Evolutionary conservation across 257 asterid species (phyloP).

Genomic region (Lycium barbarum): DNA sequence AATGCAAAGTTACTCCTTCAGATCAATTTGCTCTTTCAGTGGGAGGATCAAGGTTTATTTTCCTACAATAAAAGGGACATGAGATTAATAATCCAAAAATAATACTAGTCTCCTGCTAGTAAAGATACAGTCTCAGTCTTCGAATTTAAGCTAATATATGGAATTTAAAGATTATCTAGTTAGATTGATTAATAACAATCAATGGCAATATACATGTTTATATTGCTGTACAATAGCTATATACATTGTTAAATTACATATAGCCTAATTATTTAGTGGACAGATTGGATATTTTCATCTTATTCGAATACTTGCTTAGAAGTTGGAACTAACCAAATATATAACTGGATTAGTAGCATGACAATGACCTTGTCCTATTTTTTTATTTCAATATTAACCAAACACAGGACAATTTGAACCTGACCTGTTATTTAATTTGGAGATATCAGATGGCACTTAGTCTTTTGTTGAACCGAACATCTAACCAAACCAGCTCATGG

Average conservation of each 20-base stretch:
- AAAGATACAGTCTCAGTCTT: not conserved
- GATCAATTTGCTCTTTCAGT: too few relatives aligned
- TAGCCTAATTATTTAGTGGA: not conserved
- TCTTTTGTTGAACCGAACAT: not conserved
- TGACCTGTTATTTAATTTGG: not conserved
- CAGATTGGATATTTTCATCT: not conserved
- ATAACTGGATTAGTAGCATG: not conserved
- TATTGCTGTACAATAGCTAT: not conserved
- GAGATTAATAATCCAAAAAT: not conserved
- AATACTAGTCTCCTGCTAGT: not conserved
- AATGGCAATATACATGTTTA: not conserved
- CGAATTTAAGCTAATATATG: not conserved
- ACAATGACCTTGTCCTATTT: not conserved
- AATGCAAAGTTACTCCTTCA: too few relatives aligned
- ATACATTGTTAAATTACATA: not conserved
- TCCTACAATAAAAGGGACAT: not conserved
- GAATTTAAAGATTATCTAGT: not conserved
- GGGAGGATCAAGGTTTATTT: too few relatives aligned
- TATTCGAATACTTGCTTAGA: conserved; percentile 21
- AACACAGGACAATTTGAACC: not conserved
- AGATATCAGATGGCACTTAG: not conserved
- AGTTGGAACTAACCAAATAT: conserved; percentile 29
- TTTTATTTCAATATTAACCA: not conserved
- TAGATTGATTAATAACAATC: not conserved
- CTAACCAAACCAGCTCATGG: not conserved